Evolutionary conservation across 345 rosid genomes (phyloP), one percentile per base, ranked within the genome.

Genomic region (Linum tenue): DNA sequence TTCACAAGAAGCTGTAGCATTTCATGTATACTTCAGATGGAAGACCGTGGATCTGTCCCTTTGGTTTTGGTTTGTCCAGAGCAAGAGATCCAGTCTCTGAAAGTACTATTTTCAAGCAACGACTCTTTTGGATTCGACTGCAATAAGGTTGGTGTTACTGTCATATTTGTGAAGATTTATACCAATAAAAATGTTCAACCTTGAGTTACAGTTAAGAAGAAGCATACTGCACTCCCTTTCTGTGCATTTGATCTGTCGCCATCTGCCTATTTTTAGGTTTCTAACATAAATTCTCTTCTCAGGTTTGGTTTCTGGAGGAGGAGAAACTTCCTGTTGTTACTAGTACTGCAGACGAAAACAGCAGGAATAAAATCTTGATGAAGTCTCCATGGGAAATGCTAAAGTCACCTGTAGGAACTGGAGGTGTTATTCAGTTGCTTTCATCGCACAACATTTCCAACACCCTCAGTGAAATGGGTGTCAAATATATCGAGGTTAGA

Each of bases 341-440:
- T 69, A 73, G 73, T 77, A 70, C 77, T 43, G 68, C 68, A 39
- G 84, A 82, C 43, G 85, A 84, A 75, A 72, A 75, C 37, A 79
- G 72, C 70, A 78, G 66, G 68, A 78, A 73, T 64, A 85, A 83
- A 83, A 92, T 92, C 70, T 75, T 92, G 79, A 89, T 92, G 96
- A 86, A 87, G 78, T 87, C 98, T 48, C 96, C 95, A 60, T 91
- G 96, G 96, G 88, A 89, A 71, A 83, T 92, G 60, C 78, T 92
- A 56, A 84, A 84, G 72, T 75, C 89, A 36, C 95, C 98, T 0
- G 79, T 92, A 70, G 95, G 95, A 65, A 84, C 92, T 64, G 92
- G 91, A 15, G 95, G 95, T 17, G 70, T 82, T 64, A 68, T 87
- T 63, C 84, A 77, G 78, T 44, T 78, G 65, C 85, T 92, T 75